These are phyloP conservation scores for Eucalyptus caleyi DNA, from an alignment of 345 rosid species.

Conservation along the genomic window DNA sequence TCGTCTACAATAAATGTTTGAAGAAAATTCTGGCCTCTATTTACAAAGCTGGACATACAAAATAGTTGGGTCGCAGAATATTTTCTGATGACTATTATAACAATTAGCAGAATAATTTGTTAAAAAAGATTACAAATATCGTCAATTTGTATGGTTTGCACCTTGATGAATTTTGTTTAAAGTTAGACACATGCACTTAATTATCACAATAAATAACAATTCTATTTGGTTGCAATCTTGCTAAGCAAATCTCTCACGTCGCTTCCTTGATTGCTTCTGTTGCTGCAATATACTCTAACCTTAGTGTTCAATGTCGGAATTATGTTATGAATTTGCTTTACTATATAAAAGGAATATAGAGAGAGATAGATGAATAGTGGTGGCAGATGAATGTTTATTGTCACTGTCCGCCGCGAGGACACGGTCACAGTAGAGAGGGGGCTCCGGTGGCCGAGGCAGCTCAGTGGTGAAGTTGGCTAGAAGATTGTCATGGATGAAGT, in stretches of 20 bases:
- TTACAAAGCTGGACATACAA: neutral
- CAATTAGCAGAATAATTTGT: neutral
- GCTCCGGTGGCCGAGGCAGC: no score
- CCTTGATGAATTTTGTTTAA: neutral
- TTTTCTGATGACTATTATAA: neutral
- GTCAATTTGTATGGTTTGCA: neutral
- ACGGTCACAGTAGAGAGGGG: no score
- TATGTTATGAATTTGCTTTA: neutral
- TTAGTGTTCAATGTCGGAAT: no score
- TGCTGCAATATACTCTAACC: no score
- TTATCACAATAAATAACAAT: neutral
- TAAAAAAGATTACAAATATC: neutral
- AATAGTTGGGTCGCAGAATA: neutral
- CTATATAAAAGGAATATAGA: neutral
- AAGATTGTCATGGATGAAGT: no score
- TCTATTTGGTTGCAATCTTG: neutral
- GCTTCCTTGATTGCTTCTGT: no score
- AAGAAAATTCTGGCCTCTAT: conserved; percentile 7
- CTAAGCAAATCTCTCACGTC: no score
- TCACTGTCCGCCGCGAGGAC: no score
- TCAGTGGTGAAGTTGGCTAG: no score
- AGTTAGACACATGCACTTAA: neutral
- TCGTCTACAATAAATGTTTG: neutral
- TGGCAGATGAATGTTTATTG: no score
- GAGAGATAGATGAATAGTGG: neutral